phyloP scores from a whole-genome alignment of 176 grass and related monocot genomes.

The Triticum timopheevii region DNA sequence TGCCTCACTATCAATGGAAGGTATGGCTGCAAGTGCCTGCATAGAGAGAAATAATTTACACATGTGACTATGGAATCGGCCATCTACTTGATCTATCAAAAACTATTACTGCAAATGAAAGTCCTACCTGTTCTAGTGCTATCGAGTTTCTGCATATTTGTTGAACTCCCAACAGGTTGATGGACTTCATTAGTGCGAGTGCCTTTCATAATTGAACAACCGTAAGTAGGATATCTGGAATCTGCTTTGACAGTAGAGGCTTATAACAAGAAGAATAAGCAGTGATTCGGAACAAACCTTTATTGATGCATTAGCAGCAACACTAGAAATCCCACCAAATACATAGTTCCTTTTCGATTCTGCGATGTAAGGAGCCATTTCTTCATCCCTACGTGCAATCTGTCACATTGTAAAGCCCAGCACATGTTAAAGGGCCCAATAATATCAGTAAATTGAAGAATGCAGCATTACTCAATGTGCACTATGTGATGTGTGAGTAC shows the following conservation, averaged over 20 bases:
- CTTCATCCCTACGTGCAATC: conserved; percentile 92
- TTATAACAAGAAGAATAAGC: conserved; percentile 21
- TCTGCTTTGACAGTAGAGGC: neutral
- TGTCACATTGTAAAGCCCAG: conserved; percentile 32
- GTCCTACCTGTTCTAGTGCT: conserved; percentile 84
- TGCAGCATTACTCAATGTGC: neutral
- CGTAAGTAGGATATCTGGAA: conserved; percentile 36
- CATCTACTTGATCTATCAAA: conserved; percentile 1
- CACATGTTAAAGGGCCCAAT: neutral
- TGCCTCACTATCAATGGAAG: conserved; percentile 80
- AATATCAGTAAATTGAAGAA: neutral
- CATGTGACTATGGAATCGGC: neutral
- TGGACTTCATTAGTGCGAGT: conserved; percentile 89
- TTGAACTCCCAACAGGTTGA: conserved; percentile 94
- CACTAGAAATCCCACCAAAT: conserved; percentile 93
- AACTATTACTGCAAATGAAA: neutral
- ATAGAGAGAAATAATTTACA: conserved; percentile 23
- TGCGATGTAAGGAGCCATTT: conserved; percentile 84
- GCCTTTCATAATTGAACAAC: conserved; percentile 45
- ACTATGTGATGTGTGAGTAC: neutral
- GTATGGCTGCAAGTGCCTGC: conserved; percentile 90
- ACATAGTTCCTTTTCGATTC: conserved; percentile 90
- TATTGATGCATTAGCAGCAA: conserved; percentile 87
- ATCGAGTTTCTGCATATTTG: conserved; percentile 98
- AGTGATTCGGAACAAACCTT: conserved; percentile 60